Base-by-base conservation (phyloP, 768 basidiomycete genomes). In the Zangia roseola region DNA sequence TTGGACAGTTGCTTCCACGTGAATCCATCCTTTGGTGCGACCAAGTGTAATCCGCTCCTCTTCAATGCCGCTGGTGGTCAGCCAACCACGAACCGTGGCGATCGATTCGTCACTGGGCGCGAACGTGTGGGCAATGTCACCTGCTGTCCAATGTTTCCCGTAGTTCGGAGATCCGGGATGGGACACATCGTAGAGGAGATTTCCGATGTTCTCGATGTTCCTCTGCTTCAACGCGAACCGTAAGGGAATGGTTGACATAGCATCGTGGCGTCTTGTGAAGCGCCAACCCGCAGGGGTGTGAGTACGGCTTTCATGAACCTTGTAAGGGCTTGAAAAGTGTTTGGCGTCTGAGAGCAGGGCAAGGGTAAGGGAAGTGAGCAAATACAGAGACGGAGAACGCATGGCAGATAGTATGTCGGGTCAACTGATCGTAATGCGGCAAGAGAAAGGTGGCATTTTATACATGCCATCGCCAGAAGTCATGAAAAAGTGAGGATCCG, bases 271-370 rank as follows among this genome's bases (percentile, higher is more conserved):
- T 28, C 71, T 68, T 12, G 68, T 53, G 12, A 66, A 57, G 5
- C 58, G 52, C 77, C 78, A 81, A 6, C 59, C 61, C 1, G 42
- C 2, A 2, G 75, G 74, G 3, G 63, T 53, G 10, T 37, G 53
- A 14, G 60, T 61, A 46, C 74, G 74, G 36, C 62, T 71, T 57
- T 77, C 76, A 48, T 77, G 76, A 25, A 74, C 42, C 45, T 60
- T 62, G 54, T 68, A 59, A 23, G 55, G 45, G 25, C 49, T 63
- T 62, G n/a, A n/a, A n/a, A n/a, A 72, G 31, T 68, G 62, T 9
- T 58, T 58, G 3, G 65, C 65, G 25, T 67, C 39, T 2, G 61
- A 49, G 36, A 58, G 28, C 9, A 61, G 34, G 17, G 40, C 44
- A 16, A 63, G 35, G 25, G 36, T 28, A 34, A 63, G 26, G 12